Conservation (phyloP, 441 rosid genomes). For the Syzygium malaccense region DNA sequence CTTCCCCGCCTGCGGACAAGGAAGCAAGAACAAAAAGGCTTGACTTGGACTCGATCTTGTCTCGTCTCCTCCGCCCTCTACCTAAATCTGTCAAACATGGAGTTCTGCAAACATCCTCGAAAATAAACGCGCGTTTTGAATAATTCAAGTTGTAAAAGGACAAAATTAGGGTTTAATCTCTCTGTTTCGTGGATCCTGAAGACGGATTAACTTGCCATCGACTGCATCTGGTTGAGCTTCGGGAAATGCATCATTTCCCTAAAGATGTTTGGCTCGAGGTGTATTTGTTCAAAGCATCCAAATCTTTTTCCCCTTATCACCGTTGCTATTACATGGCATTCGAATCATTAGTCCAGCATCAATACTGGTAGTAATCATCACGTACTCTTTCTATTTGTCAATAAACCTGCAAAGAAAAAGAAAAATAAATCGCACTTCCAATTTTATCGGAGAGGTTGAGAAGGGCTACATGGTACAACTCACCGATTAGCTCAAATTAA, state of each 20-base stretch:
- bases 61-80: background rate
- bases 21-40: background rate
- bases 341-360: background rate
- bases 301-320: background rate
- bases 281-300: background rate
- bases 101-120: background rate
- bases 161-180: background rate
- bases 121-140: background rate
- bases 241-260: background rate
- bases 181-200: background rate
- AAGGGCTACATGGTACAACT: background rate
- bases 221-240: background rate
- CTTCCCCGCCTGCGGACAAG: background rate
- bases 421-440: background rate
- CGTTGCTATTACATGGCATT: background rate
- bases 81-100: background rate
- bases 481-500: background rate
- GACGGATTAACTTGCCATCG: background rate
- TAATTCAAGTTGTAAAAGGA: background rate
- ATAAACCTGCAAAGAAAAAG: background rate
- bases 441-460: background rate
- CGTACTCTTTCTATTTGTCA: background rate
- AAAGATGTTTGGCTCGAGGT: background rate
- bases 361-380: background rate
- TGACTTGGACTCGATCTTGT: background rate